A percentile compares a stretch with the other conserved stretches of the same genome.
phyloP scores from a whole-genome alignment of 192 early-diverging fungal species.

The Pilobolus umbonatus region DNA sequence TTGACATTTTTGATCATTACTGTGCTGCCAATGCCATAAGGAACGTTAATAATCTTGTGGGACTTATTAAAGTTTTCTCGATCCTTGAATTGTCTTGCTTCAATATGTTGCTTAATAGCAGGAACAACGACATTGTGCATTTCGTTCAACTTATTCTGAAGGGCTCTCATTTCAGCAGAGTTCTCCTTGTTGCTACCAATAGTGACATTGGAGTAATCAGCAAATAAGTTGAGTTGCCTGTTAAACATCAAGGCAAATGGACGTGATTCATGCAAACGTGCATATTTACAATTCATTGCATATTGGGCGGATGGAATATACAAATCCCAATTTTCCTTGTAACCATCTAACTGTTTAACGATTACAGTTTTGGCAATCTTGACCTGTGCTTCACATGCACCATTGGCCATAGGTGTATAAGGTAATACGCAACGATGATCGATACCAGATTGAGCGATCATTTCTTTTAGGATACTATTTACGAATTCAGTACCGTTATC shows the following conservation, averaged over 20 bases:
- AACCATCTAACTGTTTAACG: constrained; percentile 22
- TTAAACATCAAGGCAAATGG: constrained; percentile 43
- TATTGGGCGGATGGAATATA: constrained; percentile 34
- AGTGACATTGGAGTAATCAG: too few species aligned
- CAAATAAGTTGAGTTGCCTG: constrained; percentile 24
- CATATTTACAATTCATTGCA: constrained; percentile 31
- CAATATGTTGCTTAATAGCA: too few species aligned
- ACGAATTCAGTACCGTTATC: constrained; percentile 46
- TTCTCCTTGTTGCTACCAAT: too few species aligned
- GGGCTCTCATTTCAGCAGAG: too few species aligned
- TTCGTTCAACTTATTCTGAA: too few species aligned
- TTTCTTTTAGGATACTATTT: constrained; percentile 20
- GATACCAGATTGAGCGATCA: constrained; percentile 11
- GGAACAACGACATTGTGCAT: too few species aligned
- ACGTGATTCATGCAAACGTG: constrained; percentile 22
- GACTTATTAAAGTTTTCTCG: too few species aligned
- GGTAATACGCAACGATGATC: constrained; percentile 33
- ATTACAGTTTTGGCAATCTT: constrained; percentile 21
- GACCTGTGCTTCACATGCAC: constrained; percentile 36
- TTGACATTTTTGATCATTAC: too few species aligned
- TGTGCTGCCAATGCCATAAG: too few species aligned
- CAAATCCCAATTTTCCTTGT: constrained; percentile 27
- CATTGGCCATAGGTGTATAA: constrained; percentile 42
- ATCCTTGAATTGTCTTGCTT: too few species aligned
- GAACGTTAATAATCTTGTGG: too few species aligned